Evolutionary conservation across 164 flowering plant species (phyloP).

Genomic region (Stephania cephalantha): DNA sequence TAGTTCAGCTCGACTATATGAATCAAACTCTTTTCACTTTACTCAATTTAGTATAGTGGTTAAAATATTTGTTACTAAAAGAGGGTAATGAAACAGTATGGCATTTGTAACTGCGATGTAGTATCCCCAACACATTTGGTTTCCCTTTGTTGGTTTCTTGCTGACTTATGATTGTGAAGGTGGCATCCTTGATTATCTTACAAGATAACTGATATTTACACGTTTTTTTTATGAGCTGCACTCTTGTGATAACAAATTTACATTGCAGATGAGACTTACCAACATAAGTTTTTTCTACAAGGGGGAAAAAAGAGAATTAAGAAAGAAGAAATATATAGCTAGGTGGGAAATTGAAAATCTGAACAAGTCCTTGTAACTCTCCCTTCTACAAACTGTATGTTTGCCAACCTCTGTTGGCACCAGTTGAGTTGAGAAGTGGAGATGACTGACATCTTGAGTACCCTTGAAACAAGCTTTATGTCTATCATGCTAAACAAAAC

Average conservation of each 20-base stretch:
- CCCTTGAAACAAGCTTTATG: constrained; percentile 37
- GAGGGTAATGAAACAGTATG: too few relatives aligned
- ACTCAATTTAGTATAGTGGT: too few relatives aligned
- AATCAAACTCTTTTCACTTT: too few relatives aligned
- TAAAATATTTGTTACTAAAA: too few relatives aligned
- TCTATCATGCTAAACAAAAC: constrained; percentile 36
- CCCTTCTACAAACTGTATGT: constrained; percentile 26
- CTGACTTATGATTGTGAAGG: not conserved
- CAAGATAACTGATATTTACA: not conserved
- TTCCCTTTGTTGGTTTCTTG: not conserved
- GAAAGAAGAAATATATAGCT: not conserved
- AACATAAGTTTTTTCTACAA: not conserved
- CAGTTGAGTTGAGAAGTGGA: constrained; percentile 44
- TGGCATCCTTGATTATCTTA: not conserved
- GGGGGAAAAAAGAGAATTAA: too few relatives aligned
- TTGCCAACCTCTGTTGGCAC: constrained; percentile 45
- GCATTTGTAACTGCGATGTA: too few relatives aligned
- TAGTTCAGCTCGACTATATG: too few relatives aligned
- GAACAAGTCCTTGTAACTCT: constrained; percentile 17
- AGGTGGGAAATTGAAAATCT: constrained; percentile 28
- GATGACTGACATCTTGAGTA: constrained; percentile 36
- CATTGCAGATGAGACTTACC: not conserved
- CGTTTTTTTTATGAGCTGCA: not conserved
- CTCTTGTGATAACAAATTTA: not conserved
- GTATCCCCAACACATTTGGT: not conserved